Base-by-base conservation (phyloP, 2,329 filamentous ascomycete species). In the Monosporascus sp. region DNA sequence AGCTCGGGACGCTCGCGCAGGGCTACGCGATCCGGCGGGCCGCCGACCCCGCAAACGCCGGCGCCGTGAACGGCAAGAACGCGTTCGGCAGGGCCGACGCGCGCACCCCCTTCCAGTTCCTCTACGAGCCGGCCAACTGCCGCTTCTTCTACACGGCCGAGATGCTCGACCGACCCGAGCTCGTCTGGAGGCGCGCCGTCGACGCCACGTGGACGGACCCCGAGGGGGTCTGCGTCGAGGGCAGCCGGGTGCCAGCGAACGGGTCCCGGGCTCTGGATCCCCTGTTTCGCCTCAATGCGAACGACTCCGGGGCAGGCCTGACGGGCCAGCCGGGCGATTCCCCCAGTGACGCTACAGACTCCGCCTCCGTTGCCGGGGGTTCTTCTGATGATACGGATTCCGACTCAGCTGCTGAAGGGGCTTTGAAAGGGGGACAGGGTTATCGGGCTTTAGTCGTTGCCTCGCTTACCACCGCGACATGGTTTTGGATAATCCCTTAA, bases 111-210 rank as follows among this genome's bases (percentile, higher is more conserved):
- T 62, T 77, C 39, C 74, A 77, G 54, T 78, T 78, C 58, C 57
- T 72, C 15, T 73, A 73, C 57, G 72, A 77, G 62, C 62, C 61
- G 9, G 57, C 61, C 14, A 74, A 77, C 58, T 78, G 76, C 60
- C 66, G 74, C 38, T 71, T 78, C 59, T 77, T 74, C 60, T 77
- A 76, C 59, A 77, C 75, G 2, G 62, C 67, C 3, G 66, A 67
- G 31, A 77, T 75, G 69, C 59, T 74, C 20, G 64, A 65, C 5
- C 62, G 68, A 38, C 70, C 74, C n/a, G 69, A 63, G 39, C 67
- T 64, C 5, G 65, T 69, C 8, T 79, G 76, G 76, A 64, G 70
- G 58, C 60, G 65, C 47, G 68, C 66, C 8, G 68, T 67, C 42
- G 66, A 69, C 42, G 70, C 69, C 1, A 69, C 68, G 0, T 73